Conservation (phyloP, 2,329 filamentous ascomycete genomes). For the Aspergillus sp. region DNA sequence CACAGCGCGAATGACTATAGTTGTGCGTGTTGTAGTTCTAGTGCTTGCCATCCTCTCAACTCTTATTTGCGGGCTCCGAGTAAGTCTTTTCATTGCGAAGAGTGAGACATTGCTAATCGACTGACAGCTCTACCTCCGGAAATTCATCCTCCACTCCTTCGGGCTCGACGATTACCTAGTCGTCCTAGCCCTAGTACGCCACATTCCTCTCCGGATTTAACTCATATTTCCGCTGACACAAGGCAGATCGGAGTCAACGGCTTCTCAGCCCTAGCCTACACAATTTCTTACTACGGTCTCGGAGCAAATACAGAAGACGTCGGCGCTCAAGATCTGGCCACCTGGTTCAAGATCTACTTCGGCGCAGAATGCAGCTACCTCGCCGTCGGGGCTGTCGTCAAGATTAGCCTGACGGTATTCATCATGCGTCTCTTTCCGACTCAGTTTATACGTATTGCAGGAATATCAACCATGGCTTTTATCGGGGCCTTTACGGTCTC, state of each 20-base stretch:
- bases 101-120: background rate
- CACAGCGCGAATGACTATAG: background rate
- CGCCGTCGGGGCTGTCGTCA: conserved; percentile 18
- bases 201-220: background rate
- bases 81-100: background rate
- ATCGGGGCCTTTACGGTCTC: conserved; percentile 21
- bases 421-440: conserved; percentile 26
- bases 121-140: conserved; percentile 3
- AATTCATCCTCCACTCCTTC: background rate
- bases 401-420: conserved; percentile 21
- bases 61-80: background rate
- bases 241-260: background rate
- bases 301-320: conserved; percentile 8
- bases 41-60: background rate
- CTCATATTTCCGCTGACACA: background rate
- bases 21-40: background rate
- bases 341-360: conserved; percentile 15
- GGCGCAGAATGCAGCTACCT: conserved; percentile 21
- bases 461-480: conserved; percentile 19
- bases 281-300: conserved; percentile 22
- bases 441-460: conserved; percentile 10
- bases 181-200: conserved; percentile 5
- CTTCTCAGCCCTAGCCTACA: conserved; percentile 12
- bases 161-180: conserved; percentile 10
- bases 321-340: conserved; percentile 4